Percentiles rank a stretch among this genome's conserved stretches.
Conservation (phyloP, 2,329 filamentous ascomycete genomes). For the Fusarium sterilihyphosum region DNA sequence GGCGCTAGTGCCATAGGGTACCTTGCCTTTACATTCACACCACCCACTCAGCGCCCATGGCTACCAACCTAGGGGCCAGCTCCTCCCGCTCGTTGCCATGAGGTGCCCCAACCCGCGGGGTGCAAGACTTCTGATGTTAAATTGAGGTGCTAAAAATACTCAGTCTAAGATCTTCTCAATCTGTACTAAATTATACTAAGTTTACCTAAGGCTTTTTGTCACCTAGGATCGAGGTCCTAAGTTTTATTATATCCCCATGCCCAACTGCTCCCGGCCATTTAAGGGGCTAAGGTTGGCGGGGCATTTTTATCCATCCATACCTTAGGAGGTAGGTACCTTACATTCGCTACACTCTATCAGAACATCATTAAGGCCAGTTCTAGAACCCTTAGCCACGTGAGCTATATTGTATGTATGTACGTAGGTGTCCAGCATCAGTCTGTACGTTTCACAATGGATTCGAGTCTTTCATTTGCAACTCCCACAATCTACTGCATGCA, state of each 20-base stretch:
- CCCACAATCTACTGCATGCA: background rate
- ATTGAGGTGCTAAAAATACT: no score
- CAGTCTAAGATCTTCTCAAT: no score
- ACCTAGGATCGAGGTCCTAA: no score
- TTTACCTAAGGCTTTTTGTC: no score
- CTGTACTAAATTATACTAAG: no score
- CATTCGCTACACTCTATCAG: constrained; percentile 3
- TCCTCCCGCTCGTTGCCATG: constrained; percentile 16
- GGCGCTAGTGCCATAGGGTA: constrained; percentile 20
- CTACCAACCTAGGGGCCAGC: background rate
- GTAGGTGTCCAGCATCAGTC: background rate
- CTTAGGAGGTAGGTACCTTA: background rate
- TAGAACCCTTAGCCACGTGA: constrained; percentile 23
- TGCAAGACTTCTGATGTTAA: no score
- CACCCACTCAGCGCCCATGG: constrained; percentile 30
- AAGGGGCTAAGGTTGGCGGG: constrained; percentile 28
- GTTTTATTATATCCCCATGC: no score
- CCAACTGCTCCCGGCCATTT: constrained; percentile 4
- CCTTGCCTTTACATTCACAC: constrained; percentile 6
- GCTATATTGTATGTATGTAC: background rate
- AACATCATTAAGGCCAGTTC: constrained; percentile 11
- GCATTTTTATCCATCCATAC: constrained; percentile 12
- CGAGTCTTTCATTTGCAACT: background rate
- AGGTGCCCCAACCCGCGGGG: background rate
- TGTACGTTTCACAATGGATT: background rate